Percentiles rank a stretch among this genome's conserved stretches.
These are phyloP conservation scores for Aspergillus chevalieri DNA, from an alignment of 2,329 filamentous ascomycete genomes.

Conservation along the genomic window DNA sequence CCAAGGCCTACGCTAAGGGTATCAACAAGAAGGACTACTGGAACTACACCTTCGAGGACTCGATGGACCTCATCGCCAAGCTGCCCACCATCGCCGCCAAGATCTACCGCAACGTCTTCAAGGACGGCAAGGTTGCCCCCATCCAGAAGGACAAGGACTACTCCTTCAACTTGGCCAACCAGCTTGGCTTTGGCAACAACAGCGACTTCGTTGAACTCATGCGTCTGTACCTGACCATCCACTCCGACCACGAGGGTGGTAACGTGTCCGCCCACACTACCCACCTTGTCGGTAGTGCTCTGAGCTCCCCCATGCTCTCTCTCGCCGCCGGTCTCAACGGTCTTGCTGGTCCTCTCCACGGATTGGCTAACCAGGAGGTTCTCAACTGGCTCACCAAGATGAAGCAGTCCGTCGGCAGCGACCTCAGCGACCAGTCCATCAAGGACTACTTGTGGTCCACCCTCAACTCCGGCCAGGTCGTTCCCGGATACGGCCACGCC, in stretches of 20 bases:
- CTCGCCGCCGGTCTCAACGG: conserved; percentile 95
- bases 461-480: conserved; percentile 89
- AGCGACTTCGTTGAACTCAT: conserved; percentile 96
- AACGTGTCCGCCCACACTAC: conserved; percentile 99
- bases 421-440: conserved; percentile 93
- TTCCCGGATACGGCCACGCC: conserved; percentile 96
- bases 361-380: conserved; percentile 98
- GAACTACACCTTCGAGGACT: conserved; percentile 98
- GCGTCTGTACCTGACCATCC: conserved; percentile 98
- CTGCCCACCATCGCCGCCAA: conserved; percentile 94
- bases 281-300: conserved; percentile 90
- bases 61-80: conserved; percentile 99
- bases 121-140: conserved; percentile 95
- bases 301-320: conserved; percentile 96
- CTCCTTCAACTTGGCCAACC: conserved; percentile 98
- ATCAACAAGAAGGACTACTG: conserved; percentile 99
- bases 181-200: conserved; percentile 94
- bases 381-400: conserved; percentile 99
- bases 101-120: conserved; percentile 99
- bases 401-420: conserved; percentile 90
- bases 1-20: conserved; percentile 97
- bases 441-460: conserved; percentile 98
- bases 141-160: conserved; percentile 99
- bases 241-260: conserved; percentile 99
- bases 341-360: conserved; percentile 96